Evolutionary conservation across 495 filamentous ascomycete genomes (phyloP).

Genomic region (Podospora sp.): DNA sequence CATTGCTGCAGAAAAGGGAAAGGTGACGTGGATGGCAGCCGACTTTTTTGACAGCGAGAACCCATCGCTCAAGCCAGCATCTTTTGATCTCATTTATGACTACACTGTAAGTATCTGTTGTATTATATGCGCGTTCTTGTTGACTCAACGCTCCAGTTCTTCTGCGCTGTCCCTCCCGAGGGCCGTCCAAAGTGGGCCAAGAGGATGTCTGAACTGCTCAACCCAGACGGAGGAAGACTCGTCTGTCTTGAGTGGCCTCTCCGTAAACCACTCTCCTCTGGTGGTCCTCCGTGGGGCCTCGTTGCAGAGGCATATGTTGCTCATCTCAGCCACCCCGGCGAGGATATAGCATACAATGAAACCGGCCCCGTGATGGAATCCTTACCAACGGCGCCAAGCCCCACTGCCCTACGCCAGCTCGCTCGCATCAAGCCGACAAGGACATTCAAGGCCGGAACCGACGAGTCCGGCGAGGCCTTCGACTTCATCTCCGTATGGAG

Average conservation of each 20-base stretch:
- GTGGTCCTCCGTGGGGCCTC: conserved; percentile 72
- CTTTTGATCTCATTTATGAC: conserved; percentile 82
- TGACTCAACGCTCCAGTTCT: conserved; percentile 58
- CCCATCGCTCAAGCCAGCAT: conserved; percentile 43
- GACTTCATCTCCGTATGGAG: conserved; percentile 63
- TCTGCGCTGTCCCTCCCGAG: conserved; percentile 70
- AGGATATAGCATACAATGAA: conserved; percentile 62
- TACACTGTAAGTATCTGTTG: conserved; percentile 65
- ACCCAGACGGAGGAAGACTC: conserved; percentile 61
- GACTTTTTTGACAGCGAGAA: conserved; percentile 69
- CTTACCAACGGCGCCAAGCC: conserved; percentile 41
- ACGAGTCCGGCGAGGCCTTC: conserved; percentile 54
- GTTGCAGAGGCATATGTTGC: conserved; percentile 65
- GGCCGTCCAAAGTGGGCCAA: conserved; percentile 71
- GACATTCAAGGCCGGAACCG: conserved; percentile 62
- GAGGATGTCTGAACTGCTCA: conserved; percentile 65
- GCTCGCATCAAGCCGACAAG: conserved; percentile 66
- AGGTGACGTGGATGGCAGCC: conserved; percentile 60
- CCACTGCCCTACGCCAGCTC: conserved; percentile 58
- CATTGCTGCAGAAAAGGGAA: conserved; percentile 50
- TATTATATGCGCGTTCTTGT: background rate
- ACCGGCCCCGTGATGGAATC: conserved; percentile 52
- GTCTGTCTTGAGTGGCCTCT: conserved; percentile 84
- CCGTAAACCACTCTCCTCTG: conserved; percentile 60
- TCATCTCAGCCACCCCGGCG: conserved; percentile 67